phyloP scores from a whole-genome alignment of 169 alveolate genomes.

The Cryptosporidium felis region DNA sequence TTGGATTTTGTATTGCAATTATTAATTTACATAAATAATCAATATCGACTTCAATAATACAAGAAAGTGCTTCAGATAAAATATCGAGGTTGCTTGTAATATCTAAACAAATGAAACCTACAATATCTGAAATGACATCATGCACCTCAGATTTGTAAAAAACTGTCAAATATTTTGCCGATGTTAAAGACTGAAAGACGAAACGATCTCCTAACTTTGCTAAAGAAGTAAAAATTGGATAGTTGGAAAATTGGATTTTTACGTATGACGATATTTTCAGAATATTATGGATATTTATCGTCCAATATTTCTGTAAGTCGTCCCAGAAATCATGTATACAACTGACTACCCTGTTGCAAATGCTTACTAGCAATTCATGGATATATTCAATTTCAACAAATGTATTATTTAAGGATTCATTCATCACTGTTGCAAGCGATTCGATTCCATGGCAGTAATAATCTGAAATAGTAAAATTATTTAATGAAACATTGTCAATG shows the following conservation, averaged over 20 bases:
- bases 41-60: background rate
- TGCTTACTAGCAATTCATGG: background rate
- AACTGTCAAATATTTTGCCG: background rate
- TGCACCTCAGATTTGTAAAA: background rate
- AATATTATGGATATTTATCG: background rate
- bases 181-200: background rate
- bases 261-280: background rate
- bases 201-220: background rate
- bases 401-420: background rate
- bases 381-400: background rate
- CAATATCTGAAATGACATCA: conserved; percentile 4
- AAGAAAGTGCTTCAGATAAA: background rate
- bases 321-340: conserved; percentile 17
- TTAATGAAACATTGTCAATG: background rate
- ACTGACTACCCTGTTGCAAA: background rate
- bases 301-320: conserved; percentile 15
- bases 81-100: background rate
- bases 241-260: conserved; percentile 6
- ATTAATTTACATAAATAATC: background rate
- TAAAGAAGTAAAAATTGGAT: conserved; percentile 13
- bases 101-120: conserved; percentile 1
- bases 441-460: conserved; percentile 27
- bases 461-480: background rate
- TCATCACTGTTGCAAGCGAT: background rate
- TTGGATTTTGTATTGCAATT: background rate